Evolutionary conservation across 257 asterid genomes (phyloP).

Genomic region (Rhazya stricta): DNA sequence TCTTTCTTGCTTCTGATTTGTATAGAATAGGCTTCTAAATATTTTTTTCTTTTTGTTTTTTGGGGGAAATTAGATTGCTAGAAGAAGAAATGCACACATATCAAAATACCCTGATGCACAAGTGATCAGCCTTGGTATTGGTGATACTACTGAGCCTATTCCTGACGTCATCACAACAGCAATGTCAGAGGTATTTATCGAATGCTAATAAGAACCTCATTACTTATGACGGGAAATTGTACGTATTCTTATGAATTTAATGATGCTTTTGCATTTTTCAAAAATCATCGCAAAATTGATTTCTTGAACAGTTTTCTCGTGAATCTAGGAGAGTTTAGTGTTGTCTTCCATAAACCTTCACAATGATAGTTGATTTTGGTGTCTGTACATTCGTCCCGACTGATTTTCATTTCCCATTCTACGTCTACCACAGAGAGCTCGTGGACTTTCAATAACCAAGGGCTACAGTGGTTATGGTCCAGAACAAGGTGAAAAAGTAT

Average conservation of each 20-base stretch:
- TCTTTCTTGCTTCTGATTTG: neutral
- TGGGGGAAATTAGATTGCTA: constrained; percentile 53
- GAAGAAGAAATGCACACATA: constrained; percentile 74
- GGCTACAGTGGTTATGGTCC: constrained; percentile 98
- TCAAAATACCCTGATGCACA: constrained; percentile 74
- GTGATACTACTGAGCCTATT: constrained; percentile 96
- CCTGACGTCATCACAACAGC: constrained; percentile 86
- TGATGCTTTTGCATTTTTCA: neutral
- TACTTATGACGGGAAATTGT: constrained; percentile 4
- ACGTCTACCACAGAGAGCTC: constrained; percentile 48
- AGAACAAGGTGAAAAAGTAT: constrained; percentile 95
- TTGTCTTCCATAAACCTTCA: neutral
- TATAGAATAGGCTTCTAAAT: neutral
- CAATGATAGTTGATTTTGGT: neutral
- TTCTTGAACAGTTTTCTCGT: neutral
- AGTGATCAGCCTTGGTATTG: constrained; percentile 96
- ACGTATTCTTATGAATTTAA: neutral
- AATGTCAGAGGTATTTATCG: constrained; percentile 68
- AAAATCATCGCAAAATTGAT: neutral
- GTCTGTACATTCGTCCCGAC: constrained; percentile 11
- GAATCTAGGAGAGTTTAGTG: neutral
- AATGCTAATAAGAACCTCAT: constrained; percentile 4
- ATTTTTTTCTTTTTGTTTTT: constrained; percentile 3
- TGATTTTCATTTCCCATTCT: constrained; percentile 12
- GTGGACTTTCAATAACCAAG: constrained; percentile 62